Base-by-base conservation (phyloP, 1,284 basidiomycete genomes). In the Takashimella tepidaria region DNA sequence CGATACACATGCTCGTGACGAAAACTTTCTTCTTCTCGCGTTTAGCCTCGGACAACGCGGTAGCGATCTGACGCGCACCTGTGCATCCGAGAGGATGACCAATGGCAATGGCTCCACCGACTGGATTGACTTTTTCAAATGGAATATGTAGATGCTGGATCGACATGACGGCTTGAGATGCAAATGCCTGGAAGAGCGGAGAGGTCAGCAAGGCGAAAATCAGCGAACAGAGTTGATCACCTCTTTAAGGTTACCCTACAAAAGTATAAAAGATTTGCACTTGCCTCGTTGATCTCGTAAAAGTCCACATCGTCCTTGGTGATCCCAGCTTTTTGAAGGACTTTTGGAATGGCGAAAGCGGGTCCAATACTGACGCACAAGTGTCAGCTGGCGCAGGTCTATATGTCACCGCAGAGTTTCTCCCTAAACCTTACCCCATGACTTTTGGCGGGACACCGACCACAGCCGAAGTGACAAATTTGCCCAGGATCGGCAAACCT, bases 1-100 rank as follows among this genome's bases (percentile, higher is more conserved):
- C 93, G 67, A 97, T 89, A 75, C 95, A 97, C 95, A 98, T 98
- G 64, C 85, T 88, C 1, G 91, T 91, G 45, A 90, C 86, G 62
- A 95, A 91, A 51, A 90, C 85, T 82, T 90, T 90, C 61, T 84
- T 84, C 49, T 84, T 80, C 57, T 88, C 81, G 55, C 90, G 81
- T 60, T 83, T 79, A 43, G 95, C 78, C 68, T 92, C 91, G 59
- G 87, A 83, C 26, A 97, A 78, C 8, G 88, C 91, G 0, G 93
- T 96, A 12, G 86, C 91, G 47, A 96, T 80, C 73, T 93, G 88
- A 47, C 92, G 81, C 6, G 85, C 85, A 62, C 92, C 92, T 23
- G 92, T 96, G 66, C 86, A 87, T 54, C 90, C 84, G 83, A 78
- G 63, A 49, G 75, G 75, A 59, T 78, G 77, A 2, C 89, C 91